Percentiles rank a stretch among this genome's conserved stretches.
These are phyloP conservation scores for Aureobasidium sp. DNA, from an alignment of 2,329 filamentous ascomycete genomes.

Conservation along the genomic window DNA sequence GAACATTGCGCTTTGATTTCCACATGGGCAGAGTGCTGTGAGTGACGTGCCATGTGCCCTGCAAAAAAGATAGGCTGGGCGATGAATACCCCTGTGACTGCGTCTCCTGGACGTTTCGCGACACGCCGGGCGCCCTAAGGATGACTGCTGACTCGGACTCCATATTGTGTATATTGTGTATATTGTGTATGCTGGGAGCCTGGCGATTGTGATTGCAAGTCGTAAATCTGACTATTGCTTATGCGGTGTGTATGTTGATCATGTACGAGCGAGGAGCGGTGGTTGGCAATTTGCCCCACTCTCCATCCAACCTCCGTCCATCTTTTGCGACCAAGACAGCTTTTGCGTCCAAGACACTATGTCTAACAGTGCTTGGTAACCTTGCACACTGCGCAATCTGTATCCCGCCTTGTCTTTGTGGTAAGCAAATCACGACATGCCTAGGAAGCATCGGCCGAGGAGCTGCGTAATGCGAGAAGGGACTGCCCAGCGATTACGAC, in stretches of 20 bases:
- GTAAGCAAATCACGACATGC: constrained; percentile 1
- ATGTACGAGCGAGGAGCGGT: constrained; percentile 6
- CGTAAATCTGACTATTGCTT: background rate
- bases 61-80: constrained; percentile 54
- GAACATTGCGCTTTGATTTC: constrained; percentile 70
- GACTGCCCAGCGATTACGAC: constrained; percentile 10
- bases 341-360: constrained; percentile 1
- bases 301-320: background rate
- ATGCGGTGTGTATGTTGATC: constrained; percentile 5
- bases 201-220: background rate
- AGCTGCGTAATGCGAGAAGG: constrained; percentile 11
- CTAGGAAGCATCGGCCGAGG: constrained; percentile 8
- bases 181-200: background rate
- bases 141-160: constrained; percentile 9
- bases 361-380: background rate
- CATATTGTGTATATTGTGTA: background rate
- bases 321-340: constrained; percentile 11
- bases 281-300: constrained; percentile 10
- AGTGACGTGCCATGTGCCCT: constrained; percentile 64
- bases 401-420: background rate
- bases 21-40: constrained; percentile 76
- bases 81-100: constrained; percentile 29
- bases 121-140: constrained; percentile 40
- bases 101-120: constrained; percentile 14
- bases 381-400: background rate